These are phyloP conservation scores for Pisolithus marmoratus DNA, from an alignment of 768 basidiomycete species.

Conservation along the genomic window DNA sequence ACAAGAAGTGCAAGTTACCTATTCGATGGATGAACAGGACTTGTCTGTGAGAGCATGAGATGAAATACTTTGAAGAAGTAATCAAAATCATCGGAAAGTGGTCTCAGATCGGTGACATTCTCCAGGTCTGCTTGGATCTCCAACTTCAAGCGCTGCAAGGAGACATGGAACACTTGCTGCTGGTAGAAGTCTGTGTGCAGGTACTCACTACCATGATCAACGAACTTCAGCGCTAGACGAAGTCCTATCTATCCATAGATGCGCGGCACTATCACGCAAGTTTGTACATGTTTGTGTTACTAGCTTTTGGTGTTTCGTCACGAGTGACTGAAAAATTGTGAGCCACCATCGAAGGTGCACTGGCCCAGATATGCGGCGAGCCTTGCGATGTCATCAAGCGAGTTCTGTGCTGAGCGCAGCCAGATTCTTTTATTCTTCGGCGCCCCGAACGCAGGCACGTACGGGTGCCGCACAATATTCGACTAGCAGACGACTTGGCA, in stretches of 20 bases:
- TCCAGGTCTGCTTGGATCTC: constrained; percentile 79
- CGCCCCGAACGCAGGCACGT: constrained; percentile 12
- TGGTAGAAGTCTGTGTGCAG: not conserved
- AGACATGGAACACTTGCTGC: not conserved
- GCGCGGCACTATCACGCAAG: not conserved
- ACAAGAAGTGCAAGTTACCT: constrained; percentile 80
- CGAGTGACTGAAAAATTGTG: not conserved
- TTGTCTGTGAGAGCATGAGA: not conserved
- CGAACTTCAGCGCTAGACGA: not conserved
- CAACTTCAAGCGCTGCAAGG: constrained; percentile 47
- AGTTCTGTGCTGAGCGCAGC: constrained; percentile 3
- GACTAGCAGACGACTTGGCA: constrained; percentile 36
- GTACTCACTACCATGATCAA: constrained; percentile 48
- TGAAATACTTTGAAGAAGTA: constrained; percentile 67
- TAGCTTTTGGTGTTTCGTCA: not conserved
- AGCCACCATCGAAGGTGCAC: not conserved
- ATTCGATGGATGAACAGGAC: not conserved
- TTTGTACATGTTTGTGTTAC: constrained; percentile 10
- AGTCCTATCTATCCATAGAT: no score
- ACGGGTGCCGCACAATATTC: constrained; percentile 18
- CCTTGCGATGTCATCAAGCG: constrained; percentile 12
- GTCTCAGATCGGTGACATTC: constrained; percentile 65
- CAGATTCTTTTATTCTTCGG: constrained; percentile 23
- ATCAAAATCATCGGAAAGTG: constrained; percentile 64
- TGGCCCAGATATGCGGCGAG: not conserved